Conservation (phyloP, 1,284 basidiomycete genomes). For the Cerrena zonata region DNA sequence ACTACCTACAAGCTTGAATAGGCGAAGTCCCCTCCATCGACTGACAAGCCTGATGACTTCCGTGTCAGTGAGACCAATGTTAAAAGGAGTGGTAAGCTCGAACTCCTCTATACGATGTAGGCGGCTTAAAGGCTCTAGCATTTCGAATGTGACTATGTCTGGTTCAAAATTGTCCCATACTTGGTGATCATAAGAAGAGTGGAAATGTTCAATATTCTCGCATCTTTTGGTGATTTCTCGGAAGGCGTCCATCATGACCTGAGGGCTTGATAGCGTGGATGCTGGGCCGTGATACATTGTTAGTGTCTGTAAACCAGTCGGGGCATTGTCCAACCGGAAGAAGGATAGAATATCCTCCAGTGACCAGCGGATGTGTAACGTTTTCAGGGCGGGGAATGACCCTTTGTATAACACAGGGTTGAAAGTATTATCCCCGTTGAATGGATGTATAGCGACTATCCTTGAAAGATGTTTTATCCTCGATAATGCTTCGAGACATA, state of each 20-base stretch:
- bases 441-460: background rate
- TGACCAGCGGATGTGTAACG: background rate
- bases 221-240: background rate
- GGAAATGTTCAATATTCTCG: background rate
- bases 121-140: too few species aligned
- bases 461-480: background rate
- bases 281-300: background rate
- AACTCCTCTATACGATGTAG: too few species aligned
- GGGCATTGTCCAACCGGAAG: background rate
- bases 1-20: too few species aligned
- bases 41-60: too few species aligned
- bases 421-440: background rate
- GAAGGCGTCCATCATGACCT: background rate
- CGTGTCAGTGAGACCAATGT: too few species aligned
- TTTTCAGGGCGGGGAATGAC: background rate
- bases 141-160: background rate
- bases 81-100: too few species aligned
- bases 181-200: background rate
- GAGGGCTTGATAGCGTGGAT: background rate
- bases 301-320: background rate
- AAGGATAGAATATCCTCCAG: background rate
- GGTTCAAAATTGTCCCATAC: background rate
- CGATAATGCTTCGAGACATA: background rate
- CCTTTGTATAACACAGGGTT: background rate
- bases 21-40: too few species aligned